Evolutionary conservation across 164 flowering plant species (phyloP), one percentile per base, ranked within the genome.

Genomic region (Cinnamomum micranthum): DNA sequence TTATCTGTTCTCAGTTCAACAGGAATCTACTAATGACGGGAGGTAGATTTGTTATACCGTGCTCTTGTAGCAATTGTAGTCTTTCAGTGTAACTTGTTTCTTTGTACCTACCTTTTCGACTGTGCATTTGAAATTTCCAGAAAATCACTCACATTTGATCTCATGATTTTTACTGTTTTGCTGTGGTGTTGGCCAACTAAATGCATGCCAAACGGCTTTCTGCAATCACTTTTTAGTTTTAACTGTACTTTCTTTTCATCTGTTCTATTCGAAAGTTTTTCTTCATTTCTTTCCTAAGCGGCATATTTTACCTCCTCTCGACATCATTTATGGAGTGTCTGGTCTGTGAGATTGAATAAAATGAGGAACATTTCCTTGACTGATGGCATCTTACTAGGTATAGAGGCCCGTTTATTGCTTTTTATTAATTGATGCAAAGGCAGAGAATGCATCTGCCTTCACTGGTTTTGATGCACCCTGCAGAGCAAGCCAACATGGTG

Each of bases 1-100:
- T 20, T 92, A 92, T 84, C 81, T 89, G 35, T 87, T 92, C 73
- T 81, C 89, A 14, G 76, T 92, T 72, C 83, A 80, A 60, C 88
- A 86, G 76, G 90, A 91, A 64, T 62, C 76, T 7, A 69, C 76
- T 12, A 75, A n/a, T 17, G 90, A 91, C 9, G 87, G 77, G 75
- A 85, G 92, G 94, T 94, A 77, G 28, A 50, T 9, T 72, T 72
- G 20, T 23, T 60, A 63, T 47, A 33, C 20, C 22, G 15, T 27
- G 50, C 73, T 52, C 25, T 71, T 67, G 47, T 67, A 27, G 70
- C 27, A 33, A 2, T 67, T 5, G 4, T 55, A 55, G 60, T 15
- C 5, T 2, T 4, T 55, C 60, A 14, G 17, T 55, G 17, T 6
- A 55, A 15, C n/a, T 55, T 20, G n/a, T 55, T 13, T 55, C n/a